Evolutionary conservation across 257 asterid genomes (phyloP), one percentile per base, ranked within the genome.

Genomic region (Solanum raphanifolium): DNA sequence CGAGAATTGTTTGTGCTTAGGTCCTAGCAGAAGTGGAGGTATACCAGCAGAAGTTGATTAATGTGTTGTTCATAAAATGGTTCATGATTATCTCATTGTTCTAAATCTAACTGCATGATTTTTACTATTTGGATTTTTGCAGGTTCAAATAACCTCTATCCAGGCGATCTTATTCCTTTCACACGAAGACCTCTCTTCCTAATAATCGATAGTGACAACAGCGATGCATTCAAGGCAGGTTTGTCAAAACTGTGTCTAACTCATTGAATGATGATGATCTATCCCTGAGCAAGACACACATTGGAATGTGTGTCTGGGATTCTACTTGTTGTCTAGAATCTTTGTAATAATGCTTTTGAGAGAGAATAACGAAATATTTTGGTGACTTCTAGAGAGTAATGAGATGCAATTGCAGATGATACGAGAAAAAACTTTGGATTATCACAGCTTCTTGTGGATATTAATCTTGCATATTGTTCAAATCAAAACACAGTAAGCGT

Each of bases 171-270:
- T 71, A 90, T 97, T 87, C 99, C 99, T 85, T 95, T 97, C 92
- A 97, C 99, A 35, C 94, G 99, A 91, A 93, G 92, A 91, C 99
- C 99, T 34, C 94, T 96, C 86, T 95, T 95, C 90, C 87, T 95
- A 90, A 95, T 97, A 84, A 93, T 97, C 81, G 99, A 97, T 89
- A 97, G 99, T 82, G 94, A 97, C 89, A 93, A 89, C 93, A 95
- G 99, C 98, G 94, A 97, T 91, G 96, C 96, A 93, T 97, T 97
- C 99, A 95, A 97, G 99, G 99, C 99, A 97, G 99, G 99, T 97
- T 97, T 95, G 98, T 95, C 94, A 91, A 86, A 90, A 92, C 94
- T 93, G 92, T 92, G 91, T 93, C 88, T 79, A 79, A 82, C 85
- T 18, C 69, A 10, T 82, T 82, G 66, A 82, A 29, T 31, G 20